Base-by-base conservation (phyloP, 1,284 basidiomycete genomes). In the Sphaerobolus stellatus region DNA sequence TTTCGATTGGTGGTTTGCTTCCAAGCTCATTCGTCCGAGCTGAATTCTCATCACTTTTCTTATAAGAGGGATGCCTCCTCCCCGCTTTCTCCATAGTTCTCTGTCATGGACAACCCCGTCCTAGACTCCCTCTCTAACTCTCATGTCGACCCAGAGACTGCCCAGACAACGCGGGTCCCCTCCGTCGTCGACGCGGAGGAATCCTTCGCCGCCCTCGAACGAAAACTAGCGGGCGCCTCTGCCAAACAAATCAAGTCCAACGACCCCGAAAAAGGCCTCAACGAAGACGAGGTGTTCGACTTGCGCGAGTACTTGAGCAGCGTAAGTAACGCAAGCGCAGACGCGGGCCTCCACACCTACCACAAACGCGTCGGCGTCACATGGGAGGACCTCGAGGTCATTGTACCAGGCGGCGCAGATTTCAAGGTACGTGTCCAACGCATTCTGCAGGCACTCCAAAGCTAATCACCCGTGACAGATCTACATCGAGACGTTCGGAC, bases 311-410 rank as follows among this genome's bases (percentile, higher is more conserved):
- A 90, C 63, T 78, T 96, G 16, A 77, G 81, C 8, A 82, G 83
- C 2, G 84, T 81, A 27, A 85, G 86, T 61, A 81, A 86, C 57
- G 80, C 80, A 5, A 76, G 80, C 54, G 83, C 91, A 57, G 68
- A 75, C 27, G 85, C 87, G 5, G 90, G 90, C 4, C 88, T 94
- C 63, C 83, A 84, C 62, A 54, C 24, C 13, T 38, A 54, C 14
- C 85, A 86, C 69, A 95, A 95, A 74, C 83, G 86, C 59, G 88
- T 93, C 33, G 90, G 90, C 33, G 88, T 92, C 28, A 82, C 83
- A 24, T 93, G 90, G 86, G 79, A 90, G 50, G 76, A 86, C 59
- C 70, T 92, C 1, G 77, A 86, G 54, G 92, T 94, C 45, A 75
- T 85, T 18, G 90, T 86, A 27, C 67, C 78, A 1, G 90, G 89